Percentiles rank a stretch among this genome's conserved stretches.
These are phyloP conservation scores for Colletotrichum liaoningense DNA, from an alignment of 2,329 filamentous ascomycete genomes.

Conservation along the genomic window DNA sequence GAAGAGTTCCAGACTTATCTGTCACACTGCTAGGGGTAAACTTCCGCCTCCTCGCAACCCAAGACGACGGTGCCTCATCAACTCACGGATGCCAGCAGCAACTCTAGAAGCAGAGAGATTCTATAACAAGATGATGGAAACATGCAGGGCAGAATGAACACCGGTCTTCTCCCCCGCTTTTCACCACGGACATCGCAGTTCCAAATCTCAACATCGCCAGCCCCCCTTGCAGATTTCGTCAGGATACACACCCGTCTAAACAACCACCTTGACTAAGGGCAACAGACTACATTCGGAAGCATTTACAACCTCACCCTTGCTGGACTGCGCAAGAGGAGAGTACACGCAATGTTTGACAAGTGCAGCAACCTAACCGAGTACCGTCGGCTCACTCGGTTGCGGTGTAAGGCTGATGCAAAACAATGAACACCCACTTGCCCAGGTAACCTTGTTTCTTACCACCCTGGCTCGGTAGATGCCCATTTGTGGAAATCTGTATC, in stretches of 20 bases:
- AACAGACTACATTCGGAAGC: not conserved
- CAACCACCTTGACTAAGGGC: not conserved
- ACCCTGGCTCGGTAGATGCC: not conserved
- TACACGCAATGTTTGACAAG: not conserved
- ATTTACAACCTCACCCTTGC: not conserved
- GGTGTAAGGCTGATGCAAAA: slow-evolving; percentile 15
- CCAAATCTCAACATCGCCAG: not conserved
- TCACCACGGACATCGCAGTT: not conserved
- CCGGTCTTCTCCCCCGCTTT: not conserved
- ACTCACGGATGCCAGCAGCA: too few relatives aligned
- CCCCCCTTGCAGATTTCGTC: not conserved
- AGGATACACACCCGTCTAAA: not conserved
- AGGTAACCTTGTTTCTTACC: not conserved
- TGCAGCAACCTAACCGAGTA: not conserved
- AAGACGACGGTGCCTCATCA: too few relatives aligned
- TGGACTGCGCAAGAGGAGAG: not conserved
- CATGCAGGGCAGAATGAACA: not conserved
- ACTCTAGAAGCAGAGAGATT: too few relatives aligned
- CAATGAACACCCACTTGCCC: not conserved
- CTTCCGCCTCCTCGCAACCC: too few relatives aligned
- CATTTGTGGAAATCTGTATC: not conserved
- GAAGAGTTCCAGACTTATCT: too few relatives aligned
- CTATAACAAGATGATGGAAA: too few relatives aligned
- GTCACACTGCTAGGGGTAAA: too few relatives aligned
- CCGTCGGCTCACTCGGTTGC: not conserved